These are phyloP conservation scores for Pyracantha coccinea DNA, from an alignment of 331 rosid species.

Conservation along the genomic window DNA sequence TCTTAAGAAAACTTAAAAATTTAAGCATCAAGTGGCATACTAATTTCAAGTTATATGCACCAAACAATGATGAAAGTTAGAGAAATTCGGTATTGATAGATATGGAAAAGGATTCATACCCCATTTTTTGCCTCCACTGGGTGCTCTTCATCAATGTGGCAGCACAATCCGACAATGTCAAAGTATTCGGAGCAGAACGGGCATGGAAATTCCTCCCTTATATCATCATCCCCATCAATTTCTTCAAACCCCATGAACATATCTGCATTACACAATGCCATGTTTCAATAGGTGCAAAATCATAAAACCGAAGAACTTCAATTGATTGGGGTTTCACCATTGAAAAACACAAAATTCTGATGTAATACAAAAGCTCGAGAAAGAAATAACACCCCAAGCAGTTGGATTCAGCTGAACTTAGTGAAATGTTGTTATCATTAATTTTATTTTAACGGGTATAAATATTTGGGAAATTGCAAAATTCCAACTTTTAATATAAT, in stretches of 20 bases:
- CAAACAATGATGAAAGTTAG: not conserved
- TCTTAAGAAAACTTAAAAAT: not conserved
- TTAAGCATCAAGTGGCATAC: constrained; percentile 2
- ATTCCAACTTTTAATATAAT: not conserved
- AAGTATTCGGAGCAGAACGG: constrained; percentile 89
- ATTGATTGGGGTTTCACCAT: not conserved
- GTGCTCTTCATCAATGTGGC: constrained; percentile 96
- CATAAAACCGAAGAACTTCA: not conserved
- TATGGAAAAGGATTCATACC: constrained; percentile 40
- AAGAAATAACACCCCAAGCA: not conserved
- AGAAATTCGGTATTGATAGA: not conserved
- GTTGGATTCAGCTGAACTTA: not conserved
- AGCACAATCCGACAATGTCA: constrained; percentile 91
- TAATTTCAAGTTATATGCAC: not conserved
- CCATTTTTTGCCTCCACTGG: constrained; percentile 80
- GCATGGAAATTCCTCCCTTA: constrained; percentile 86
- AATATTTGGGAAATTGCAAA: not conserved
- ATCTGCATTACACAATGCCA: constrained; percentile 43
- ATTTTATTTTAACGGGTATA: not conserved
- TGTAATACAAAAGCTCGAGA: not conserved
- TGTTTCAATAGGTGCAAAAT: not conserved
- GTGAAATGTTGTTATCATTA: not conserved
- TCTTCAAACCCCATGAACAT: constrained; percentile 90
- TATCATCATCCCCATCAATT: constrained; percentile 71
- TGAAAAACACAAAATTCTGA: not conserved